Evolutionary conservation across 2,329 filamentous ascomycete species (phyloP).

Genomic region (Xylariaceae sp.): DNA sequence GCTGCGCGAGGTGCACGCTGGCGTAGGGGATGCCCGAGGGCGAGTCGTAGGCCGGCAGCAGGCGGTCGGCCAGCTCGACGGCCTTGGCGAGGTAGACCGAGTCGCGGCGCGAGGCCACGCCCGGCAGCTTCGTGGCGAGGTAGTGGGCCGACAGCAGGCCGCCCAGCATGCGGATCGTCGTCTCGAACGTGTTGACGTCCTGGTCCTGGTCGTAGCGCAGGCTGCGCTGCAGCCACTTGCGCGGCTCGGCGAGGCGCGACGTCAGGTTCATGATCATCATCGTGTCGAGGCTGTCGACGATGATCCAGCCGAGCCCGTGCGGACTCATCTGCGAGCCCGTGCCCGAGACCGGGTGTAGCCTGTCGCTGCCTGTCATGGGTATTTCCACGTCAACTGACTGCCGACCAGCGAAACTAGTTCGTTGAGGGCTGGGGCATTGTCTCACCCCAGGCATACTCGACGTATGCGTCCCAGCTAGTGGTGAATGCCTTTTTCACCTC

Average conservation of each 20-base stretch:
- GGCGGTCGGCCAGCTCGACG: conserved; percentile 76
- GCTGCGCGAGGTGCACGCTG: conserved; percentile 75
- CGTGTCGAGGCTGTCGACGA: conserved; percentile 88
- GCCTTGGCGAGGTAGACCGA: conserved; percentile 92
- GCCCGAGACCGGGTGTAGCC: conserved; percentile 75
- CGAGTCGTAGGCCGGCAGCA: conserved; percentile 81
- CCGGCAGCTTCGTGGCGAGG: conserved; percentile 68
- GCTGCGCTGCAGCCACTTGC: conserved; percentile 75
- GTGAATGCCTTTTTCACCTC: conserved; percentile 58
- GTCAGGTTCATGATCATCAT: conserved; percentile 97
- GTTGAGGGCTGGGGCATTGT: no score
- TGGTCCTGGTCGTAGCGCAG: conserved; percentile 83
- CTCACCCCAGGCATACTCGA: conserved; percentile 84
- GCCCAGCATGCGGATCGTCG: conserved; percentile 91
- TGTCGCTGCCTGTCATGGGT: conserved; percentile 61
- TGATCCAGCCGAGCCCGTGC: conserved; percentile 90
- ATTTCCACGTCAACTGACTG: no score
- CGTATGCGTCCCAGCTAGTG: conserved; percentile 85
- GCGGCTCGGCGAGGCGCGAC: conserved; percentile 67
- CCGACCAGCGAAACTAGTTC: no score
- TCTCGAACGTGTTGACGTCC: conserved; percentile 94
- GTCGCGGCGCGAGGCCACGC: conserved; percentile 66
- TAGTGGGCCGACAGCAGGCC: conserved; percentile 88
- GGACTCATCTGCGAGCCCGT: conserved; percentile 73
- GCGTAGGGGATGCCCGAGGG: conserved; percentile 78